Base-by-base conservation (phyloP, 495 filamentous ascomycete species). In the Aspergillus funiculosus region DNA sequence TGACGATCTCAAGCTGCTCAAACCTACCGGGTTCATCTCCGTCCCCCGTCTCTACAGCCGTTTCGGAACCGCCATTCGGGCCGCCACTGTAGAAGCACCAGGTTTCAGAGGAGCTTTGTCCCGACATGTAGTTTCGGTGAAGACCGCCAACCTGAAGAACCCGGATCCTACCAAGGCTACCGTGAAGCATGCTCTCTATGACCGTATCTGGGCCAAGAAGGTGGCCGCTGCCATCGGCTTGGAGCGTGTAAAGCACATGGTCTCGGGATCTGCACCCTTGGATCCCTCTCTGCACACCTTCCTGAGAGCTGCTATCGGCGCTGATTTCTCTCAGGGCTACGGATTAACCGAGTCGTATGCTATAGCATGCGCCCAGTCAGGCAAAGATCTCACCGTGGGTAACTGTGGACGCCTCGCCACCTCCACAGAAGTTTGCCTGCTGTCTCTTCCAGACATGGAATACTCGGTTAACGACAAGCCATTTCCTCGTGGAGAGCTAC, bases 341-440 rank as follows among this genome's bases (percentile, higher is more conserved):
- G 92, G 92, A 31, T 72, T 98, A 52, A 96, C 94, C 4, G 92
- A 98, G 66, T 83, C 89, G n/a, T 97, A 96, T 58, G 87, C 90
- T 39, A 76, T 83, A 31, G 76, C 69, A 37, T 75, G 85, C 11
- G 79, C 75, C 10, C 92, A 97, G 68, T 48, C 76, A 8, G 53
- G 68, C 4, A 71, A 74, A 31, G 92, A 98, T 59, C 77, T 86
- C 56, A 75, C 77, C 4, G 60, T 79, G 7, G 89, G 89, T 21
- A 96, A 89, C 64, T 92, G 89, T 55, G 92, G 94, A 19, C 78
- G 74, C 8, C 71, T 89, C 1, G 71, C 74, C 39, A 71, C 80
- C 9, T 72, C 67, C 36, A 62, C 76, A n/a, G 92, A 98, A 66
- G 71, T 78, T 20, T 94, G 89, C 61, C 75, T 98, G 36, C 67